Evolutionary conservation across 1,284 basidiomycete species (phyloP).

Genomic region (Trametes sp.): DNA sequence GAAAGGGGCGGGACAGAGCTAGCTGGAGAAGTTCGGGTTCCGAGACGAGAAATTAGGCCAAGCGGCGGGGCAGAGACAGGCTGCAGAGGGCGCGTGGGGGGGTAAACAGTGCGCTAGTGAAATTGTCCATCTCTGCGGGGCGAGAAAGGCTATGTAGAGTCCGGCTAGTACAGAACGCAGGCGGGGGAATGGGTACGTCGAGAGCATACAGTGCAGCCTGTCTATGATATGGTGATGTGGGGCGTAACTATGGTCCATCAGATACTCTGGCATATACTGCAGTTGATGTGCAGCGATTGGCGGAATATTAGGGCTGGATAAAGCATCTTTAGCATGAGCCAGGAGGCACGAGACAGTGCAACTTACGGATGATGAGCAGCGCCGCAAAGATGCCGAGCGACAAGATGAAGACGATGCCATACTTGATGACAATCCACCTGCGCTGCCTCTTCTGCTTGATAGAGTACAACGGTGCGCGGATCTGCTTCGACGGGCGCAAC

Average conservation of each 20-base stretch:
- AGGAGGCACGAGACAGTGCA: slow-evolving; percentile 1
- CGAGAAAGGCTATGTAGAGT: slow-evolving; percentile 31
- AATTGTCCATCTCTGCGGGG: slow-evolving; percentile 31
- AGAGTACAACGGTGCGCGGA: slow-evolving; percentile 92
- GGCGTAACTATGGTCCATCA: slow-evolving; percentile 49
- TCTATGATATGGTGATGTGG: slow-evolving; percentile 36
- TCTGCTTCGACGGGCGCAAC: slow-evolving; percentile 88
- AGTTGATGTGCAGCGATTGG: slow-evolving; percentile 62
- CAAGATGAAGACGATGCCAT: slow-evolving; percentile 80
- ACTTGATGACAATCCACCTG: slow-evolving; percentile 86
- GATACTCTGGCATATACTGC: slow-evolving; percentile 73
- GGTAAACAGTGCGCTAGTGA: slow-evolving; percentile 18
- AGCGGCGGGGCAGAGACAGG: background rate
- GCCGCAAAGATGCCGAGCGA: slow-evolving; percentile 80
- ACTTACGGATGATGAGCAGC: slow-evolving; percentile 81
- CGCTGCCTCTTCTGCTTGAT: slow-evolving; percentile 88
- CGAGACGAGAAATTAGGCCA: background rate
- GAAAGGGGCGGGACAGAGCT: background rate
- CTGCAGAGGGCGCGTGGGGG: background rate
- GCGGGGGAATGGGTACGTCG: slow-evolving; percentile 10
- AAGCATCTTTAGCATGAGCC: slow-evolving; percentile 16
- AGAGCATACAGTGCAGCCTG: slow-evolving; percentile 42
- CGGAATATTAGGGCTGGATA: slow-evolving; percentile 67
- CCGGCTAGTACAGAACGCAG: slow-evolving; percentile 31
- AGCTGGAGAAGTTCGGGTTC: background rate